These are phyloP conservation scores for Citeromyces nyonsensis DNA, from an alignment of 805 yeast species.

Conservation along the genomic window DNA sequence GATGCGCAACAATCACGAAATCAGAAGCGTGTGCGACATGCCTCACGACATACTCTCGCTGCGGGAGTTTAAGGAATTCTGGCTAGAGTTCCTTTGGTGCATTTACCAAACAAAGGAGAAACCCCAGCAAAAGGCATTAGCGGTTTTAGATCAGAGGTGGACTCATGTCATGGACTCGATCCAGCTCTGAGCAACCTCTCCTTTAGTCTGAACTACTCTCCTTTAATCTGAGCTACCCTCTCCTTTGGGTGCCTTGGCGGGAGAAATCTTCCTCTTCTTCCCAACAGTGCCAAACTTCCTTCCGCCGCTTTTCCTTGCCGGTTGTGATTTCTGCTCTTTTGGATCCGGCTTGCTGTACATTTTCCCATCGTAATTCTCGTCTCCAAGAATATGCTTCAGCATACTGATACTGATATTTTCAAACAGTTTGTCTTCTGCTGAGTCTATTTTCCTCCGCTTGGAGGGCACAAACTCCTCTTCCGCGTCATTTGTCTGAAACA, in stretches of 20 bases:
- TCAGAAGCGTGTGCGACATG: conserved; percentile 1
- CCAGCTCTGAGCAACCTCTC: neutral
- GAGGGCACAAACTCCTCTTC: conserved; percentile 1
- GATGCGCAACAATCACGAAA: conserved; percentile 9
- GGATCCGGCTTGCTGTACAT: conserved; percentile 1
- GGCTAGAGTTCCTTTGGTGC: conserved; percentile 28
- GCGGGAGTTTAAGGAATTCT: conserved; percentile 27
- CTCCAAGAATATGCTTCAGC: neutral
- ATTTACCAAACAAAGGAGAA: conserved; percentile 22
- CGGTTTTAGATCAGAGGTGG: neutral
- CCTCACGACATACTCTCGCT: conserved; percentile 18
- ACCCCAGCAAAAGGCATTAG: conserved; percentile 16
- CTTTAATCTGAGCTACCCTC: conserved; percentile 16
- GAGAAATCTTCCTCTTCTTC: conserved; percentile 1
- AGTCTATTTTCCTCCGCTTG: neutral
- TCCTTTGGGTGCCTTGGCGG: neutral
- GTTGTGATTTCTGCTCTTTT: conserved; percentile 1
- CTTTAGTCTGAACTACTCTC: conserved; percentile 5
- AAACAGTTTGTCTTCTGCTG: neutral
- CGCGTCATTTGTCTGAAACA: conserved; percentile 1
- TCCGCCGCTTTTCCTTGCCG: neutral
- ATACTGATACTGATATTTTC: neutral
- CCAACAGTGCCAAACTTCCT: neutral
- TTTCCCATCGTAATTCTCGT: neutral
- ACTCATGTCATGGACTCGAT: neutral